Conservation (phyloP, 2,329 filamentous ascomycete species). For the Aspergillus sp. region DNA sequence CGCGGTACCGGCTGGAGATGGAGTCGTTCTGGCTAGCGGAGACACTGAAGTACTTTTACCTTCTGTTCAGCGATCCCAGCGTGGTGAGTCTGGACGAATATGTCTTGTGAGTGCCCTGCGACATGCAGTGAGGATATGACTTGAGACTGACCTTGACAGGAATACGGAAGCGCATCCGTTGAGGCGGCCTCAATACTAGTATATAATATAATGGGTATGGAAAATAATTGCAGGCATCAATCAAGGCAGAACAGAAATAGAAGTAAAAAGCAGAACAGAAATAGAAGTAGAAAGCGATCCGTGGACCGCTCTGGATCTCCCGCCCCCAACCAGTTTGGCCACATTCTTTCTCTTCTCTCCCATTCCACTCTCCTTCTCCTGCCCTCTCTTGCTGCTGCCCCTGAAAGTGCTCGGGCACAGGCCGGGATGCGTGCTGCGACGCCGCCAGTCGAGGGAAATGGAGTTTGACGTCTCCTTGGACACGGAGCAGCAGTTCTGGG, state of each 20-base stretch:
- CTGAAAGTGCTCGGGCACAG: no score
- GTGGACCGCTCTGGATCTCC: slow-evolving; percentile 1
- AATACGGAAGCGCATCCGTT: slow-evolving; percentile 20
- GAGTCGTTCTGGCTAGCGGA: slow-evolving; percentile 63
- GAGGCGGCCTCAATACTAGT: slow-evolving; percentile 12
- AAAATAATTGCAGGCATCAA: no score
- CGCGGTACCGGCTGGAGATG: slow-evolving; percentile 51
- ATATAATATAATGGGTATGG: not conserved
- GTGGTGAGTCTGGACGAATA: slow-evolving; percentile 39
- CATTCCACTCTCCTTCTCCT: slow-evolving; percentile 1
- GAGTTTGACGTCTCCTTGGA: slow-evolving; percentile 64
- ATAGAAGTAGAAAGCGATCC: no score
- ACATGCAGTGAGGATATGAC: no score
- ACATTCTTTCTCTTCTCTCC: slow-evolving; percentile 1
- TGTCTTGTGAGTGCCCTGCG: slow-evolving; percentile 31
- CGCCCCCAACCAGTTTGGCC: slow-evolving; percentile 2
- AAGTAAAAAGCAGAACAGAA: no score
- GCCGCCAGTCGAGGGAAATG: slow-evolving; percentile 43
- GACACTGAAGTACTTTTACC: slow-evolving; percentile 41
- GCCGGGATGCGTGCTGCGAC: slow-evolving; percentile 29
- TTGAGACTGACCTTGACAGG: slow-evolving; percentile 3
- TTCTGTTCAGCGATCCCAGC: slow-evolving; percentile 37
- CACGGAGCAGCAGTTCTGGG: slow-evolving; percentile 81
- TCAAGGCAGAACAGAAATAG: no score
- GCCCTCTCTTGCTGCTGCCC: no score